phyloP scores from a whole-genome alignment of 345 rosid species.

The Salix caprea region DNA sequence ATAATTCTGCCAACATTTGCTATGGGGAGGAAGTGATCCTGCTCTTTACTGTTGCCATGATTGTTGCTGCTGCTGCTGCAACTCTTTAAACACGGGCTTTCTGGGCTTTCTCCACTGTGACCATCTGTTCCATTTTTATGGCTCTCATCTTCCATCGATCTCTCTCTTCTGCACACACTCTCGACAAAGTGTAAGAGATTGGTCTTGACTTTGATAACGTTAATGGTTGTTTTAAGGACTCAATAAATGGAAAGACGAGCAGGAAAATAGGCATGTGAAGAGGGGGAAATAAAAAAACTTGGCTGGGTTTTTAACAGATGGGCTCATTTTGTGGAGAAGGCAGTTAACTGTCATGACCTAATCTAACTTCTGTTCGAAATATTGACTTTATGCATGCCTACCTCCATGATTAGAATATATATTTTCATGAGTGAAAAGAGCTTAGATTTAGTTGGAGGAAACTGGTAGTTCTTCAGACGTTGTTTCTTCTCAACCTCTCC shows the following conservation, averaged over 20 bases:
- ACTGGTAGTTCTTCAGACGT: not conserved
- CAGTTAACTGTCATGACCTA: not conserved
- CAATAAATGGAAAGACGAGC: slow-evolving; percentile 34
- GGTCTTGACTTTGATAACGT: not conserved
- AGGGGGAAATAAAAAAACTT: slow-evolving; percentile 14
- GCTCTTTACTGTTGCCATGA: slow-evolving; percentile 22
- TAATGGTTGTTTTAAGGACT: slow-evolving; percentile 2
- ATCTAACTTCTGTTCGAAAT: not conserved
- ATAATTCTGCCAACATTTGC: slow-evolving; percentile 23
- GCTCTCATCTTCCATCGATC: slow-evolving; percentile 49
- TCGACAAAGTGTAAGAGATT: not conserved
- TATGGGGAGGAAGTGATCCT: slow-evolving; percentile 14
- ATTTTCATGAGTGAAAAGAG: too few species aligned
- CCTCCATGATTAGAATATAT: not conserved
- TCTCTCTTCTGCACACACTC: not conserved
- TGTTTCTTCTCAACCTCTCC: not conserved
- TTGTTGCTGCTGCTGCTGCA: slow-evolving; percentile 16
- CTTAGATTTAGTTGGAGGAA: not conserved
- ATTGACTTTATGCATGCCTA: not conserved
- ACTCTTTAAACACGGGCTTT: slow-evolving; percentile 43
- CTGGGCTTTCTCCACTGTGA: slow-evolving; percentile 34
- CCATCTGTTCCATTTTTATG: slow-evolving; percentile 36
- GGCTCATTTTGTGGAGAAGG: slow-evolving; percentile 22
- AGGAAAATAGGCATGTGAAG: slow-evolving; percentile 39
- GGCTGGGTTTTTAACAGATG: slow-evolving; percentile 27